phyloP scores from a whole-genome alignment of 805 yeast genomes.

The Hagleromyces aurorensis region DNA sequence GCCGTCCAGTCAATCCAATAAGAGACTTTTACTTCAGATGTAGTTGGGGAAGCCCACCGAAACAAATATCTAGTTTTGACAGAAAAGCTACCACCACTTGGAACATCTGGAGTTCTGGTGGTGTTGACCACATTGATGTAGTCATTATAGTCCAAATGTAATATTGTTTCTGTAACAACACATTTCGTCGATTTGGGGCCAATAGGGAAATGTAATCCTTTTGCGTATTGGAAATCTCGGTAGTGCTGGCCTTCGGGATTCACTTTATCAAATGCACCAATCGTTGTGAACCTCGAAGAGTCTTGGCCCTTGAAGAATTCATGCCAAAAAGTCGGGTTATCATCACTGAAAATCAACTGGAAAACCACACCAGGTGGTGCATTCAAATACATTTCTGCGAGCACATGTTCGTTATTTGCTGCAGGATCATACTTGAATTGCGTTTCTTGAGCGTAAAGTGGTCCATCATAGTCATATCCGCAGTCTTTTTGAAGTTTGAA shows the following conservation, averaged over 20 bases:
- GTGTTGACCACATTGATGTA: constrained; percentile 54
- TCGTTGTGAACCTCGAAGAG: constrained; percentile 31
- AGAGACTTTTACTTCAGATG: constrained; percentile 55
- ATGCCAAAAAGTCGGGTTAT: constrained; percentile 35
- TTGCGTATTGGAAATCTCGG: constrained; percentile 58
- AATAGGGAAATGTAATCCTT: constrained; percentile 69
- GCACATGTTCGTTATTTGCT: constrained; percentile 41
- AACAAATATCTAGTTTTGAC: constrained; percentile 66
- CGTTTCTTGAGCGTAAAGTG: constrained; percentile 55
- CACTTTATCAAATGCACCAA: constrained; percentile 27
- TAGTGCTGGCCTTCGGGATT: constrained; percentile 37
- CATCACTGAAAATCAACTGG: constrained; percentile 61
- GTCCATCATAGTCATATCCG: constrained; percentile 51
- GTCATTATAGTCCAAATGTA: constrained; percentile 39
- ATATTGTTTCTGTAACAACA: constrained; percentile 50
- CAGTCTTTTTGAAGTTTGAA: constrained; percentile 31
- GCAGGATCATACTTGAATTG: constrained; percentile 37
- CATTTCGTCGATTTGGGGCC: constrained; percentile 93
- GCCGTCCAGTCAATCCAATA: constrained; percentile 84
- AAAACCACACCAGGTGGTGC: constrained; percentile 77
- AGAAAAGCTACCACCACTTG: constrained; percentile 77
- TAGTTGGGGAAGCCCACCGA: constrained; percentile 64
- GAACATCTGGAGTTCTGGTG: constrained; percentile 86
- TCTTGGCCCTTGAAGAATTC: constrained; percentile 36
- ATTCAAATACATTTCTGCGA: constrained; percentile 43